phyloP scores from a whole-genome alignment of 371 early-diverging fungal genomes.

The Batrachochytrium dendrobatidis region DNA sequence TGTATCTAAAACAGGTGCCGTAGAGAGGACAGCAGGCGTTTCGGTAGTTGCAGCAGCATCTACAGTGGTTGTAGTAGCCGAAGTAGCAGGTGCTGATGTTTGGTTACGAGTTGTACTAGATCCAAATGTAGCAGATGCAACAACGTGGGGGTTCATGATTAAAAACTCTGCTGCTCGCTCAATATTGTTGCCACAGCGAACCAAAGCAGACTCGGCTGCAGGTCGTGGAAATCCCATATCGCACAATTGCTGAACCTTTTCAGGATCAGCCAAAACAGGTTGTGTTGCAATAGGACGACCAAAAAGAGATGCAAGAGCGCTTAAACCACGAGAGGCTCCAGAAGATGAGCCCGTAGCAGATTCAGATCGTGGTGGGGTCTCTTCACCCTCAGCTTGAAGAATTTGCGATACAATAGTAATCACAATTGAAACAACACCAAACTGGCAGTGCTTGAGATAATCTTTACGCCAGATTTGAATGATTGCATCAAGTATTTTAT shows the following conservation, averaged over 20 bases:
- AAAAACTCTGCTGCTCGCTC: constrained; percentile 85
- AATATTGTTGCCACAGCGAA: constrained; percentile 71
- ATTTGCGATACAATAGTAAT: constrained; percentile 55
- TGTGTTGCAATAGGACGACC: constrained; percentile 19
- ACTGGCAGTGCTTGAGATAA: not conserved
- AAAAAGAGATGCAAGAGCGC: constrained; percentile 18
- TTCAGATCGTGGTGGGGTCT: constrained; percentile 23
- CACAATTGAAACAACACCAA: constrained; percentile 15
- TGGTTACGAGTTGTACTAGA: constrained; percentile 1
- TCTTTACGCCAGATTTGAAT: constrained; percentile 40
- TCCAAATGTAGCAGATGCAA: constrained; percentile 25
- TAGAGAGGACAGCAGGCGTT: not conserved
- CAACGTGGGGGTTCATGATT: constrained; percentile 66
- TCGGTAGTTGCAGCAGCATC: not conserved
- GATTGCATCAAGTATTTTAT: constrained; percentile 45
- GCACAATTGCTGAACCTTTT: constrained; percentile 61
- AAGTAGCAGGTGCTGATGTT: not conserved
- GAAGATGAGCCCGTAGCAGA: constrained; percentile 17
- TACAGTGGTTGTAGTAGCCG: not conserved
- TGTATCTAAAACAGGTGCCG: not conserved
- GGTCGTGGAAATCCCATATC: constrained; percentile 88
- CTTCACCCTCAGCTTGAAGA: constrained; percentile 67
- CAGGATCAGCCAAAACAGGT: constrained; percentile 45
- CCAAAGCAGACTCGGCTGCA: constrained; percentile 73
- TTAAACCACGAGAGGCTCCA: constrained; percentile 6